These are phyloP conservation scores for Talaromyces sp. DNA, from an alignment of 2,329 filamentous ascomycete species.

Conservation along the genomic window DNA sequence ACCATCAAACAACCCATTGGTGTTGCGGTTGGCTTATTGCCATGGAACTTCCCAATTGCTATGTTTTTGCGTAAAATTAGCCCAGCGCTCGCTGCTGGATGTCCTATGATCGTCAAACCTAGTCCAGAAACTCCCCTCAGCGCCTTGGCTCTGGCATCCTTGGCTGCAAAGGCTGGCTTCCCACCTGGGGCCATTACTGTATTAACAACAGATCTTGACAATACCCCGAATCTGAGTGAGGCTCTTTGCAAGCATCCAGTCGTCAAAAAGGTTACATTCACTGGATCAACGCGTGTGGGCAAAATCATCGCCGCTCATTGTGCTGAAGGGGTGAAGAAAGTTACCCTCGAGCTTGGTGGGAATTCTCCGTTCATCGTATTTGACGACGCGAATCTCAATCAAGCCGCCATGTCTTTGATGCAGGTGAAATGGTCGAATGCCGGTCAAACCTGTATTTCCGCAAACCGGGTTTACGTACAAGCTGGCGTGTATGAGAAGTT, in stretches of 20 bases:
- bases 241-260: constrained; percentile 28
- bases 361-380: constrained; percentile 41
- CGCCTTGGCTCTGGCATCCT: constrained; percentile 27
- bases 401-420: constrained; percentile 27
- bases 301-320: constrained; percentile 32
- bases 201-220: constrained; percentile 28
- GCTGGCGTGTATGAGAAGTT: constrained; percentile 48
- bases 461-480: constrained; percentile 44
- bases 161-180: constrained; percentile 33
- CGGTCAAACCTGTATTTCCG: constrained; percentile 42
- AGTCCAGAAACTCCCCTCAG: constrained; percentile 34
- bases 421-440: constrained; percentile 31
- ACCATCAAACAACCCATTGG: constrained; percentile 80
- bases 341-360: constrained; percentile 43
- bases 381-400: constrained; percentile 37
- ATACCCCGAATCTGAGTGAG: constrained; percentile 28
- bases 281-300: constrained; percentile 31
- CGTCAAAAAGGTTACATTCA: constrained; percentile 33
- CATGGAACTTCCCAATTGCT: constrained; percentile 82
- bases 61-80: constrained; percentile 53
- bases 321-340: constrained; percentile 36
- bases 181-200: constrained; percentile 33
- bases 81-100: constrained; percentile 36
- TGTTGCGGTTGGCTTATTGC: constrained; percentile 76
- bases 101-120: constrained; percentile 36